Conservation (phyloP, 768 basidiomycete genomes). For the Wakefieldia striispora region DNA sequence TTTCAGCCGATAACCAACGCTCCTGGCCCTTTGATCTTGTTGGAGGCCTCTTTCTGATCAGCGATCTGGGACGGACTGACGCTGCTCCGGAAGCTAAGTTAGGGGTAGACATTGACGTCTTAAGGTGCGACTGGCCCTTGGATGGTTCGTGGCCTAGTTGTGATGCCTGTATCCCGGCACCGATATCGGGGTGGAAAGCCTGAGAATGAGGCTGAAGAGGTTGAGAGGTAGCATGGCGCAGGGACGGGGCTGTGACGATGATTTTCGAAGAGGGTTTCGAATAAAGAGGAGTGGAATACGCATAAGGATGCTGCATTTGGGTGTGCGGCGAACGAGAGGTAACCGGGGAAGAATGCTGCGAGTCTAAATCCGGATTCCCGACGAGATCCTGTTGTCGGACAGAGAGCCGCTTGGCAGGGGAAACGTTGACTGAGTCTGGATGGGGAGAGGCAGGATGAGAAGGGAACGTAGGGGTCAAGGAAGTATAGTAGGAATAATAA, state of each 20-base stretch:
- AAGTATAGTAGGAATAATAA: slow-evolving; percentile 51
- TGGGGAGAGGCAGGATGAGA: slow-evolving; percentile 12
- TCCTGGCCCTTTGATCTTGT: slow-evolving; percentile 46
- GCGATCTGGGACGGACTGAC: slow-evolving; percentile 6
- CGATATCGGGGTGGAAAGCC: not conserved
- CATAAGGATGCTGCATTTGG: slow-evolving; percentile 50
- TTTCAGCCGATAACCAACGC: slow-evolving; percentile 70
- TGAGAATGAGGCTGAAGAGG: slow-evolving; percentile 21
- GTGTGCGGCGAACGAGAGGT: slow-evolving; percentile 19
- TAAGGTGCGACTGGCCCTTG: slow-evolving; percentile 30
- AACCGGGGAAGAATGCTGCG: slow-evolving; percentile 14
- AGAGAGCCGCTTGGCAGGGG: slow-evolving; percentile 16
- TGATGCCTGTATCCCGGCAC: not conserved
- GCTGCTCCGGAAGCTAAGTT: slow-evolving; percentile 43
- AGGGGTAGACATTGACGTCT: slow-evolving; percentile 64
- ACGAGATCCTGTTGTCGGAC: slow-evolving; percentile 14
- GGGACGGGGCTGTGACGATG: slow-evolving; percentile 1
- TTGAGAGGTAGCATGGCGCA: slow-evolving; percentile 24
- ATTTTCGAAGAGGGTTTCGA: slow-evolving; percentile 5
- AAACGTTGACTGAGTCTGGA: slow-evolving; percentile 9
- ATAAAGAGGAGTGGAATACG: slow-evolving; percentile 36
- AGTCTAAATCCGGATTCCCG: slow-evolving; percentile 19
- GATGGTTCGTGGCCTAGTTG: slow-evolving; percentile 4
- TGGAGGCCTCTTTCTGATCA: slow-evolving; percentile 20
- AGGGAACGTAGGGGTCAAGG: slow-evolving; percentile 25